Base-by-base conservation (phyloP, 2,329 filamentous ascomycete genomes). In the Talaromyces marneffei region DNA sequence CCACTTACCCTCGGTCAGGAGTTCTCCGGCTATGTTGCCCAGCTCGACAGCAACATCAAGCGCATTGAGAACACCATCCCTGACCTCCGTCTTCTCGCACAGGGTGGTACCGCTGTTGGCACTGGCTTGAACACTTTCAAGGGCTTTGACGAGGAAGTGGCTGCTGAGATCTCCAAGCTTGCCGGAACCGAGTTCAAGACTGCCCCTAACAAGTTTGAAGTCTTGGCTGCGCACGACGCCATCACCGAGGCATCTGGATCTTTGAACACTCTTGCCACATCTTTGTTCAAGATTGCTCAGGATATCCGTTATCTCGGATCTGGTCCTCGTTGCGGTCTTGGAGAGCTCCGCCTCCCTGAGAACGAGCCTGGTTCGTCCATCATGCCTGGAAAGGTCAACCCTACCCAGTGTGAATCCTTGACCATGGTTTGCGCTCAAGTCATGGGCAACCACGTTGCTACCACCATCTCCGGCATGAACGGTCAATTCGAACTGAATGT, bases 341-440 rank as follows among this genome's bases (percentile, higher is more conserved):
- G 92, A 67, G 94, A 99, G 82, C 85, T 99, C 65, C 85, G 85
- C 72, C 86, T 99, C 57, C 94, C 94, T 27, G 94, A 99, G 82
- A 99, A 99, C 80, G 94, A 99, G 82, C 94, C 94, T 35, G 93
- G 93, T 66, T 94, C 89, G 72, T 95, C 90, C 69, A 97, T 99
- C 82, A 99, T 99, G 94, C 94, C 94, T 48, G 94, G 94, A 72
- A 99, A 99, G 83, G 94, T 99, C 75, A 99, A 99, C 83, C 94
- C 94, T 33, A 99, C 94, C 33, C 94, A 99, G 80, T 96, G 92
- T 79, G 94, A 99, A 83, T 90, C 92, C 64, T 81, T 99, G 76
- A 97, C 94, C 69, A 99, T 99, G 94, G 83, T 97, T 64, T 97
- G 93, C 81, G 87, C 91, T 20, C 94, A 99, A 79, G 93, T 99